A percentile compares a stretch with the other conserved stretches of the same genome.
These are phyloP conservation scores for Xylaria polymorpha DNA, from an alignment of 2,329 filamentous ascomycete genomes.

Conservation along the genomic window DNA sequence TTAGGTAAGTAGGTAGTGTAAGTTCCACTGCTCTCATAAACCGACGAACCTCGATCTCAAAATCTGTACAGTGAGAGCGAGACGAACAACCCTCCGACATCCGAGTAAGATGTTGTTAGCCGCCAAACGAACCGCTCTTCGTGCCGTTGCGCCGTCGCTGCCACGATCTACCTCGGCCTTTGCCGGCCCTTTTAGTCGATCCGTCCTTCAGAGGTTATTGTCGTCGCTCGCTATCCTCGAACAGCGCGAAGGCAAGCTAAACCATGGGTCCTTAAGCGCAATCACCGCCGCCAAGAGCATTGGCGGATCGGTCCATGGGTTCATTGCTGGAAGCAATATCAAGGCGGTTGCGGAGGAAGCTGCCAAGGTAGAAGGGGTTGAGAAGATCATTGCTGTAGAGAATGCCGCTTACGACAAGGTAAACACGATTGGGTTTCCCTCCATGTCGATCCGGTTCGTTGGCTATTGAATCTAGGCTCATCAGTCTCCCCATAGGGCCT, in stretches of 20 bases:
- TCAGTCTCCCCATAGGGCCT: constrained; percentile 71
- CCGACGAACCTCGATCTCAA: constrained; percentile 20
- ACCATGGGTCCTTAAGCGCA: constrained; percentile 82
- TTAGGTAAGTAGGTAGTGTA: not conserved
- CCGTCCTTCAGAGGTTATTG: constrained; percentile 74
- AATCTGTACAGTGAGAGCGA: not conserved
- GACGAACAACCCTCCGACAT: not conserved
- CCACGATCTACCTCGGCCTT: constrained; percentile 46
- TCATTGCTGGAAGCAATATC: constrained; percentile 84
- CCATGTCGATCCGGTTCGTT: not conserved
- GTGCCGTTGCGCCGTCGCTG: constrained; percentile 40
- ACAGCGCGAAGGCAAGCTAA: constrained; percentile 90
- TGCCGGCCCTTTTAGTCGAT: constrained; percentile 56
- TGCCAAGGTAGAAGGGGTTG: constrained; percentile 87
- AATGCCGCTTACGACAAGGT: constrained; percentile 94
- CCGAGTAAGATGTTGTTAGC: constrained; percentile 45
- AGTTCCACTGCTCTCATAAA: not conserved
- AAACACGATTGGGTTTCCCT: constrained; percentile 14
- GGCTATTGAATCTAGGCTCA: constrained; percentile 10
- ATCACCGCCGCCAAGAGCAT: constrained; percentile 88
- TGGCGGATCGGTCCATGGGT: constrained; percentile 85
- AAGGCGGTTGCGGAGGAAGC: constrained; percentile 83
- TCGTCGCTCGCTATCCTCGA: constrained; percentile 93
- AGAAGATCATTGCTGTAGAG: constrained; percentile 90
- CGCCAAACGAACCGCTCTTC: constrained; percentile 46